Evolutionary conservation across 306 rosid genomes (phyloP).

Genomic region (Rosa persica): DNA sequence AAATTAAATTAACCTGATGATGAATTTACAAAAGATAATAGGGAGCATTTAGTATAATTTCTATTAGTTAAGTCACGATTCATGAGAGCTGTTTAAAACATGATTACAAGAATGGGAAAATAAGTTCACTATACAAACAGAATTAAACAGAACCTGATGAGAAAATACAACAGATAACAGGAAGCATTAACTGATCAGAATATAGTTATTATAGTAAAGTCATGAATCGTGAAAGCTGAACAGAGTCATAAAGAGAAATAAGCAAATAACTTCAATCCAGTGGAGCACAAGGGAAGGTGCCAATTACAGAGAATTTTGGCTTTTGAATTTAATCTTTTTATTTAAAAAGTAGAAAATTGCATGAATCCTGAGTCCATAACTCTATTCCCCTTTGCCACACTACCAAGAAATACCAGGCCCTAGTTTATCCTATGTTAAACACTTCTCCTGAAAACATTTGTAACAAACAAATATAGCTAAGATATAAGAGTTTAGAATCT

Average conservation of each 20-base stretch:
- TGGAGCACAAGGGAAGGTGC: neutral
- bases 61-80: neutral
- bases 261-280: neutral
- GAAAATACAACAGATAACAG: neutral
- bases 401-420: neutral
- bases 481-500: constrained; percentile 20
- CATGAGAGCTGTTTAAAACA: neutral
- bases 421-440: neutral
- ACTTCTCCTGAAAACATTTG: neutral
- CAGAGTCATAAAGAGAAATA: neutral
- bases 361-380: neutral
- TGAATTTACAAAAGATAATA: neutral
- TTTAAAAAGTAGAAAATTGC: constrained; percentile 2
- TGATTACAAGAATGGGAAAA: neutral
- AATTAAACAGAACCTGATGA: constrained; percentile 1
- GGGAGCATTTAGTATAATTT: neutral
- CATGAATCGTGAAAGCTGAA: neutral
- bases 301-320: constrained; percentile 2
- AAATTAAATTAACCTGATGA: neutral
- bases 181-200: neutral
- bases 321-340: neutral
- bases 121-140: neutral
- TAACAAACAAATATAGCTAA: constrained; percentile 3
- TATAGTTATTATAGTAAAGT: neutral
- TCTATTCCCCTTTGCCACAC: neutral